phyloP scores from a whole-genome alignment of 225 moss, liverwort and hornwort species.

The Climacium dendroides region DNA sequence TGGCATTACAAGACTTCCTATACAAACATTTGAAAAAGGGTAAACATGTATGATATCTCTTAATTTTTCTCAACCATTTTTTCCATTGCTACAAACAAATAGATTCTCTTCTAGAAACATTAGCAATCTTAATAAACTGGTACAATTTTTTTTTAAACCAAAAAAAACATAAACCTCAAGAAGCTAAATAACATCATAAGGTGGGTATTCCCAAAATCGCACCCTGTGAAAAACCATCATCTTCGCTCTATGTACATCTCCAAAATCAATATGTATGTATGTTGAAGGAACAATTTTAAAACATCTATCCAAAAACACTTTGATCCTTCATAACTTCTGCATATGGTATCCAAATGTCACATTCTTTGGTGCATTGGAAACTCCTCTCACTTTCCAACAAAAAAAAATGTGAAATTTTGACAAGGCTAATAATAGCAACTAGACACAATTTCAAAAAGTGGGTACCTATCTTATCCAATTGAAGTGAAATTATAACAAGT shows the following conservation, averaged over 20 bases:
- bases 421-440: accelerated
- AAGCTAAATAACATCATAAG: not conserved
- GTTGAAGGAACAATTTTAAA: too few species aligned
- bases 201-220: not conserved
- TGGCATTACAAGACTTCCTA: slow-evolving; percentile 25
- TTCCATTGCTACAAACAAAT: not conserved
- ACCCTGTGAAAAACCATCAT: accelerated
- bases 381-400: too few species aligned
- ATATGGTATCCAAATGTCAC: too few species aligned
- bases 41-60: slow-evolving; percentile 19
- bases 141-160: too few species aligned
- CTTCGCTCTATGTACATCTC: not conserved
- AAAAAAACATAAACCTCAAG: not conserved
- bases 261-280: not conserved
- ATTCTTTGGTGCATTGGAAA: too few species aligned
- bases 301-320: too few species aligned
- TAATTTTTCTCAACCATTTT: not conserved
- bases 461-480: not conserved
- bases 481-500: not conserved
- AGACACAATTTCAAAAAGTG: not conserved
- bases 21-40: slow-evolving; percentile 55
- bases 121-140: accelerated
- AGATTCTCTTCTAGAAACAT: not conserved
- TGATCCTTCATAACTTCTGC: too few species aligned
- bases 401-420: not conserved